Percentiles rank a stretch among this genome's conserved stretches.
Evolutionary conservation across 352 stramenopile species (phyloP).

Genomic region (Aphanomyces cochlioides): DNA sequence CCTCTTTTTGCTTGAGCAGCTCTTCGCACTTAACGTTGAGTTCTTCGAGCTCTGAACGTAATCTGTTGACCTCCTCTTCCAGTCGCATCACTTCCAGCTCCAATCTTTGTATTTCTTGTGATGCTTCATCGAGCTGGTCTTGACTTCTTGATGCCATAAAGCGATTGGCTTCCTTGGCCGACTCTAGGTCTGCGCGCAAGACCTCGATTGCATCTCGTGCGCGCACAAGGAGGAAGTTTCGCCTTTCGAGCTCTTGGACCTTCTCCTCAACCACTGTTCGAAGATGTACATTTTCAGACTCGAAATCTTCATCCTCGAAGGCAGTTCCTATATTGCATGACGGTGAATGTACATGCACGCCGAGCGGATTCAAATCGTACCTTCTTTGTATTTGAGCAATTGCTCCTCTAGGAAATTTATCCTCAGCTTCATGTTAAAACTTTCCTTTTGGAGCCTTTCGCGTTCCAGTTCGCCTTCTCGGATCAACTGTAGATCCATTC

Average conservation of each 20-base stretch:
- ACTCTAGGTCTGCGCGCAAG: conserved; percentile 15
- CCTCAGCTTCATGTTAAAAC: conserved; percentile 68
- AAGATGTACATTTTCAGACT: conserved; percentile 57
- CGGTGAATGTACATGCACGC: background rate
- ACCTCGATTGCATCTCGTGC: conserved; percentile 27
- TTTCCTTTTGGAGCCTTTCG: conserved; percentile 62
- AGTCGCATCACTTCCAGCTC: conserved; percentile 20
- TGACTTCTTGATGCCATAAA: conserved; percentile 16
- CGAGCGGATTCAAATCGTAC: conserved; percentile 1
- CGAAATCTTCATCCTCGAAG: conserved; percentile 55
- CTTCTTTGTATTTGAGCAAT: conserved; percentile 57
- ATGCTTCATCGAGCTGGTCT: conserved; percentile 21
- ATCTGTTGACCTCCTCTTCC: conserved; percentile 15
- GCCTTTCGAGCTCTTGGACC: conserved; percentile 27
- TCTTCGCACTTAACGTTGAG: conserved; percentile 10
- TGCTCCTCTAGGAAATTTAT: conserved; percentile 65
- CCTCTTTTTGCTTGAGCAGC: background rate
- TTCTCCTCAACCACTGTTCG: conserved; percentile 30
- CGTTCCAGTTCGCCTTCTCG: conserved; percentile 34
- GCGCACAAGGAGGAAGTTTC: conserved; percentile 26
- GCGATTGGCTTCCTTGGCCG: conserved; percentile 26
- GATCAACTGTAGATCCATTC: conserved; percentile 17
- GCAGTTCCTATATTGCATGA: conserved; percentile 34
- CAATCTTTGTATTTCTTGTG: conserved; percentile 6
- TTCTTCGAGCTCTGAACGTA: background rate